Evolutionary conservation across 371 early-diverging fungal species (phyloP).

Genomic region (Rhizopus stolonifer): DNA sequence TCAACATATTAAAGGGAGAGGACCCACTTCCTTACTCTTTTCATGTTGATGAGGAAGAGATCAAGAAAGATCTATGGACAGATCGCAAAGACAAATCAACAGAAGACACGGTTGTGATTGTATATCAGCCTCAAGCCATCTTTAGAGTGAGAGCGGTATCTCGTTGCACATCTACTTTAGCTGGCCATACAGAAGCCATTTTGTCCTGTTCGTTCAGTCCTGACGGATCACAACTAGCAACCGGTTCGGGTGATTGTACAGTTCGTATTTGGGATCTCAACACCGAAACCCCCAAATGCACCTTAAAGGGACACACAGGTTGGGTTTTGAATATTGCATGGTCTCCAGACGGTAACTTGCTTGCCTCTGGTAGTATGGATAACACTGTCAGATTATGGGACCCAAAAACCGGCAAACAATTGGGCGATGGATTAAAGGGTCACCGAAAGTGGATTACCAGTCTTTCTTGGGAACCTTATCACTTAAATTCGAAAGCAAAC

Average conservation of each 20-base stretch:
- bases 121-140: slow-evolving; percentile 92
- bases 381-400: slow-evolving; percentile 89
- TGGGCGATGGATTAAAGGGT: slow-evolving; percentile 82
- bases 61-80: slow-evolving; percentile 65
- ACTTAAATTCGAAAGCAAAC: slow-evolving; percentile 75
- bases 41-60: slow-evolving; percentile 82
- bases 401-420: slow-evolving; percentile 74
- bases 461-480: slow-evolving; percentile 92
- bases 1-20: slow-evolving; percentile 50
- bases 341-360: slow-evolving; percentile 84
- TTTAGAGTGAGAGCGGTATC: slow-evolving; percentile 92
- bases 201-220: slow-evolving; percentile 88
- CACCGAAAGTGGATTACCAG: slow-evolving; percentile 90
- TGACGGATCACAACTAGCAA: slow-evolving; percentile 88
- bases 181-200: slow-evolving; percentile 94
- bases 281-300: slow-evolving; percentile 85
- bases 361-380: slow-evolving; percentile 97
- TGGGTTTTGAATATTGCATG: slow-evolving; percentile 95
- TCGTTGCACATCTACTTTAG: slow-evolving; percentile 82
- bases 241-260: slow-evolving; percentile 95
- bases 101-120: slow-evolving; percentile 84
- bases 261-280: slow-evolving; percentile 97
- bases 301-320: slow-evolving; percentile 79
- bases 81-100: slow-evolving; percentile 77
- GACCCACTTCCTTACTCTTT: slow-evolving; percentile 93